Conservation (phyloP, 768 basidiomycete species). For the Boletus tomentosulus region DNA sequence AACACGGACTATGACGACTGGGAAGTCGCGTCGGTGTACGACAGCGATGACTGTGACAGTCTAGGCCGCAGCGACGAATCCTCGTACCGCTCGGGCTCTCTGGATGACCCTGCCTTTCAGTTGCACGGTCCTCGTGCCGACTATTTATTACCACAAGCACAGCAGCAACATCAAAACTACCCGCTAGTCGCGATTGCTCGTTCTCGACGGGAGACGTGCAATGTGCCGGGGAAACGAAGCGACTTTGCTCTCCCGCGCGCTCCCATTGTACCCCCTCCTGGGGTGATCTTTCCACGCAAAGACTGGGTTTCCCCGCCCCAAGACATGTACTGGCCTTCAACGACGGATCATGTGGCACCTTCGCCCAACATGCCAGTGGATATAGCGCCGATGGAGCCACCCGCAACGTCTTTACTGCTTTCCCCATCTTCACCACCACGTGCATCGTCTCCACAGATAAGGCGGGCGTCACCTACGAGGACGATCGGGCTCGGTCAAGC, state of each 20-base stretch:
- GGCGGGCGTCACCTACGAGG: constrained; percentile 13
- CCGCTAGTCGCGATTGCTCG: neutral
- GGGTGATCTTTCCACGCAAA: constrained; percentile 21
- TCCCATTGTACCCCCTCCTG: constrained; percentile 24
- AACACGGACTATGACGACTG: constrained; percentile 23
- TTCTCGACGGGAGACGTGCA: constrained; percentile 12
- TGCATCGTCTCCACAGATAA: constrained; percentile 8
- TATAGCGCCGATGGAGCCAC: constrained; percentile 6
- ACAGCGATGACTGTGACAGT: constrained; percentile 28
- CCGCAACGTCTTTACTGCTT: constrained; percentile 11
- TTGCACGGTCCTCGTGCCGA: constrained; percentile 7
- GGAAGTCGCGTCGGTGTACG: constrained; percentile 28
- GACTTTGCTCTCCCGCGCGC: constrained; percentile 1
- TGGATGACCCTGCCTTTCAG: constrained; percentile 6
- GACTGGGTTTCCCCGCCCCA: constrained; percentile 14
- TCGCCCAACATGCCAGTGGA: constrained; percentile 3
- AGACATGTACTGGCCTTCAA: constrained; percentile 12
- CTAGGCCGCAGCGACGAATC: constrained; percentile 19
- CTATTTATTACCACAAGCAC: constrained; percentile 16
- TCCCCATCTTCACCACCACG: constrained; percentile 12
- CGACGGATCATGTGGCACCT: constrained; percentile 1
- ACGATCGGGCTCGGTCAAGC: constrained; percentile 8
- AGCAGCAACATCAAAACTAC: constrained; percentile 10
- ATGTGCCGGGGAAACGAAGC: constrained; percentile 7
- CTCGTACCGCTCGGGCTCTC: constrained; percentile 1